Base-by-base conservation (phyloP, 768 basidiomycete species). In the Russula olivacea region DNA sequence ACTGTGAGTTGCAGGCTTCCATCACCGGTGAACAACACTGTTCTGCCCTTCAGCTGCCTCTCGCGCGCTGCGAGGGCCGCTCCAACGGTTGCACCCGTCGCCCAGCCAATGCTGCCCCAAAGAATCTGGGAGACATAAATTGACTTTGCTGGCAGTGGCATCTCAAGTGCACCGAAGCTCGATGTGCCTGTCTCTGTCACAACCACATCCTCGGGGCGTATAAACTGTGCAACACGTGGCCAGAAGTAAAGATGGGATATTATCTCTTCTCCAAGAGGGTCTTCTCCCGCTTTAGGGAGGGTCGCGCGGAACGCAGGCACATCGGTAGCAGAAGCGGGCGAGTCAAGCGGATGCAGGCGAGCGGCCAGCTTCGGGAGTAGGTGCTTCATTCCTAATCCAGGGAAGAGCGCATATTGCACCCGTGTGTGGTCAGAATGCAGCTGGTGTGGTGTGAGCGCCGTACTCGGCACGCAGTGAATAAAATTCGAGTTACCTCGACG, bases 81-180 rank as follows among this genome's bases (percentile, higher is more conserved):
- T 36, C 93, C 93, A 0, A 94, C 80, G 19, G 83, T 80, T 50
- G 83, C 82, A 77, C 91, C 91, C 45, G 89, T 84, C 19, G 88
- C 84, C 87, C 88, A 97, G 0, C 95, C 95, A 67, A 98, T 97
- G 62, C 87, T 88, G 55, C 95, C 94, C 87, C 90, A 97, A 6
- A 97, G 75, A 55, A 96, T 84, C 74, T 94, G 92, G 64, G 80
- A 83, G 43, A 92, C 64, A 61, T 87, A 83, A 5, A 84, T 73
- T 0, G 85, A 76, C 50, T 83, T 79, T n/a, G 83, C 78, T 0
- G 95, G 95, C 12, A 96, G 75, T 1, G 86, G 84, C 34, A 92
- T 80, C 64, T 91, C 91, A 45, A 93, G 72, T 52, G 96, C 82
- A 50, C 94, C 95, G 71, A 96, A 97, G 64, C 79, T 87, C 14